Evolutionary conservation across 495 filamentous ascomycete species (phyloP).

Genomic region (Neurospora tetrasperma): DNA sequence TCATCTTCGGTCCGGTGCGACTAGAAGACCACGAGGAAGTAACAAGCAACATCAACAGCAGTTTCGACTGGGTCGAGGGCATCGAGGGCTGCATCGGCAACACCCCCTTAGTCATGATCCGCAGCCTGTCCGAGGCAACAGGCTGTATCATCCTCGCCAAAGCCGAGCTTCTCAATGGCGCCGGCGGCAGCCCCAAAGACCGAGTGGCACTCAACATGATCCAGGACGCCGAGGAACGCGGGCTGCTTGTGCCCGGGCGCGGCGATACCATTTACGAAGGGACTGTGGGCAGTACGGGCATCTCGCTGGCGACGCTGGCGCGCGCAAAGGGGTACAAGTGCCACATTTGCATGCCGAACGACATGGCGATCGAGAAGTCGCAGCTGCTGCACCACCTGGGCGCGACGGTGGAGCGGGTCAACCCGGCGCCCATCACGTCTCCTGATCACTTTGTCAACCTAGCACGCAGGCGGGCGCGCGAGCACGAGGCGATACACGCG

Average conservation of each 20-base stretch:
- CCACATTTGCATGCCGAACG: conserved; percentile 95
- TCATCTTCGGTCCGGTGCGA: conserved; percentile 34
- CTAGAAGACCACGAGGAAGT: conserved; percentile 42
- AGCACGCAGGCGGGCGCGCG: conserved; percentile 62
- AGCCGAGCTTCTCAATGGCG: conserved; percentile 92
- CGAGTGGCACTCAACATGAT: conserved; percentile 89
- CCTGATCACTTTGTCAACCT: conserved; percentile 91
- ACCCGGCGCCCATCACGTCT: conserved; percentile 82
- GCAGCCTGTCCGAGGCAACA: conserved; percentile 80
- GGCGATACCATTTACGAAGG: conserved; percentile 97
- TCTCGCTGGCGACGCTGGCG: conserved; percentile 82
- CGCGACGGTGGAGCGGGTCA: conserved; percentile 78
- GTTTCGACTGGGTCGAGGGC: conserved; percentile 44
- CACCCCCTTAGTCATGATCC: conserved; percentile 82
- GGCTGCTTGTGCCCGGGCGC: conserved; percentile 64
- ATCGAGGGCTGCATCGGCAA: conserved; percentile 92
- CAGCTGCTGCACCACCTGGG: conserved; percentile 82
- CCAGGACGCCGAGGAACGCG: conserved; percentile 65
- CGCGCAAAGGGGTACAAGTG: conserved; percentile 82
- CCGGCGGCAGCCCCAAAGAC: conserved; percentile 93
- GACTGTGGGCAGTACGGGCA: conserved; percentile 88
- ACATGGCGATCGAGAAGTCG: conserved; percentile 83
- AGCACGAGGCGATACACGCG: conserved; percentile 46
- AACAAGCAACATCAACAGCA: conserved; percentile 7
- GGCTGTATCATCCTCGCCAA: conserved; percentile 90